These are phyloP conservation scores for Neotropicomus parvogracilis DNA, from an alignment of 1,284 basidiomycete species.

Conservation along the genomic window DNA sequence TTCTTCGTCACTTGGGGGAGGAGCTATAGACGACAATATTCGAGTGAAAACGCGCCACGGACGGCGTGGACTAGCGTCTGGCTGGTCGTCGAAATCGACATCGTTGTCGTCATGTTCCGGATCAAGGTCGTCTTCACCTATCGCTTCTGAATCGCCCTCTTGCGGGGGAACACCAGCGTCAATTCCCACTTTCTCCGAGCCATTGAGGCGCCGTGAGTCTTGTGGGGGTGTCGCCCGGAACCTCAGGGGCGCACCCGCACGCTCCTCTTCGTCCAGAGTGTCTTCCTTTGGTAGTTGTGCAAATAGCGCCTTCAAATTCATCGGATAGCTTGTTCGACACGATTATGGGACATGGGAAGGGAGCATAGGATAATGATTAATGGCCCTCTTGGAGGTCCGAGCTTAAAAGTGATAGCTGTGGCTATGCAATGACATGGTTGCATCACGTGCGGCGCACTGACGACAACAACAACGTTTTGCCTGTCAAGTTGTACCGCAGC, in stretches of 20 bases:
- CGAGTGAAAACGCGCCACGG: constrained; percentile 3
- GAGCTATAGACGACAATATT: constrained; percentile 16
- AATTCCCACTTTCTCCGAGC: constrained; percentile 4
- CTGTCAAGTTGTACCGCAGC: not conserved
- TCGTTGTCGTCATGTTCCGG: constrained; percentile 10
- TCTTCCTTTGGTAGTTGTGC: constrained; percentile 5
- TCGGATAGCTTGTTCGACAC: constrained; percentile 1
- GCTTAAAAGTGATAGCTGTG: no score
- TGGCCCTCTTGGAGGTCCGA: no score
- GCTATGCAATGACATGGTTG: no score
- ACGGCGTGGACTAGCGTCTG: not conserved
- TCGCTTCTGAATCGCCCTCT: not conserved
- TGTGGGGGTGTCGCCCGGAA: not conserved
- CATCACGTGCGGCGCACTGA: constrained; percentile 12
- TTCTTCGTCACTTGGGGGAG: constrained; percentile 24
- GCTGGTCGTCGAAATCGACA: constrained; percentile 1
- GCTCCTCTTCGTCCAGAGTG: constrained; percentile 19
- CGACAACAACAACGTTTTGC: no score
- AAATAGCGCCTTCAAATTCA: constrained; percentile 16
- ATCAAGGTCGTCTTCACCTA: not conserved
- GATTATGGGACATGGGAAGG: constrained; percentile 9
- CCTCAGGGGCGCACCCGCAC: not conserved
- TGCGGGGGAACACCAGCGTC: not conserved
- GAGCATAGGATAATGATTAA: no score
- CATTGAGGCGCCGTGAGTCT: not conserved